Evolutionary conservation across 73 alveolate species (phyloP), one percentile per base, ranked within the genome.

Genomic region (Paramecium pentaurelia): DNA sequence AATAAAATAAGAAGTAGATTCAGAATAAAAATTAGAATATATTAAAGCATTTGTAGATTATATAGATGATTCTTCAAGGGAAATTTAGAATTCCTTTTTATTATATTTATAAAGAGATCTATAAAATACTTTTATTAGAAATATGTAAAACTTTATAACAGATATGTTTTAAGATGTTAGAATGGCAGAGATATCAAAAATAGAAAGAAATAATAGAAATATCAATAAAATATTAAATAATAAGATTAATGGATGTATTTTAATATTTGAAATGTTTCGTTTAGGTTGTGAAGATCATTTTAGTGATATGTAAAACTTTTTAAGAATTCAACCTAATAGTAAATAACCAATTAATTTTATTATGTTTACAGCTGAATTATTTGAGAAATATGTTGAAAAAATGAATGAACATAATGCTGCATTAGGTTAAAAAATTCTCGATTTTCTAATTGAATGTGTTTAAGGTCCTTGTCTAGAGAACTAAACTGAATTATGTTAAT

Each of bases 401-500:
- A 47, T 89, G 86, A 89, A 89, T 89, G 90, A 89, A 71, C 58
- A 45, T 12, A 89, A 89, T 73, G 85, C 88, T 9, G 70, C 73
- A 2, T 40, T 89, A 20, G 94, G 94, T 22, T 73, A 71, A 34
- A 45, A 89, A 51, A 22, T 89, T 14, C 47, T 89, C 1, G 88
- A 89, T 89, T 71, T 83, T 40, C 30, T 89, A 71, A 89, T 89
- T 22, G 94, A 89, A 22, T 83, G 71, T 25, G 88, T 89, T 20
- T 30, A 89, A 44, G 94, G 94, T 8, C 94, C 94, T 44, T 89
- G 94, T 58, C 20, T 89, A 14, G 77, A 89, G 58, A 89, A 89
- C 44, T 47, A 89, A 47, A 68, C 49, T 10, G 88, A 71, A 28
- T 47, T 89, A 12, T 89, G 94, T 30, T 71, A 89, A 32, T 80